Evolutionary conservation across 1,139 yeast genomes (phyloP), one percentile per base, ranked within the genome.

Genomic region (Blastobotrys serpentis): DNA sequence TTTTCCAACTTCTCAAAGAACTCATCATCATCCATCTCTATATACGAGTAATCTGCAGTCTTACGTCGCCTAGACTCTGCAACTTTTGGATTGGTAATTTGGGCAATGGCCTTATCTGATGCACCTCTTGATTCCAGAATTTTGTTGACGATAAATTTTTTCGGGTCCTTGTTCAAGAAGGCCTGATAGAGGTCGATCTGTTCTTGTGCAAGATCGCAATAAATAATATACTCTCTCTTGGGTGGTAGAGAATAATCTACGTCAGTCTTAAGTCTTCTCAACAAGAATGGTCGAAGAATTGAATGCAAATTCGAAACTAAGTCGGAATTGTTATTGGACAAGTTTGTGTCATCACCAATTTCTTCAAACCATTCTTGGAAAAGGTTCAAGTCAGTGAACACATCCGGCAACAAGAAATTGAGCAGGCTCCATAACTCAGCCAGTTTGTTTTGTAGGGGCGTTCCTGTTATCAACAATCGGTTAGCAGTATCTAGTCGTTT

Each of bases 291-390:
- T 59, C 88, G 82, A 54, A 92, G 71, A 48, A 92, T 89, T 0
- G 94, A 83, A 63, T 92, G 98, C 52, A 92, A 71, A 59, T 86
- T 88, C 19, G 81, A 73, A 23, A 90, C 80, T 51, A 90, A 70
- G 38, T 73, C 76, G 67, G 70, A 78, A 66, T 75, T 86, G 30
- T 57, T 62, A 29, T 57, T 63, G 4, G 60, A 59, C 47, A 66
- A 54, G 58, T 66, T 66, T 8, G 66, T 66, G 10, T 69, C 76
- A 13, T 67, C 68, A 2, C 77, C 75, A 78, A 56, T 79, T 58
- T 86, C 86, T 64, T 90, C 94, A 67, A 92, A 92, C 96, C 98
- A 92, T 61, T 84, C 86, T 63, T 89, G 95, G 63, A 92, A 92
- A 42, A 88, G 74, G 46, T 84, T 92, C 52, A 89, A 75, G 65